Evolutionary conservation across 352 stramenopile species (phyloP), one percentile per base, ranked within the genome.

Genomic region (Globisporangium uncinulatum): DNA sequence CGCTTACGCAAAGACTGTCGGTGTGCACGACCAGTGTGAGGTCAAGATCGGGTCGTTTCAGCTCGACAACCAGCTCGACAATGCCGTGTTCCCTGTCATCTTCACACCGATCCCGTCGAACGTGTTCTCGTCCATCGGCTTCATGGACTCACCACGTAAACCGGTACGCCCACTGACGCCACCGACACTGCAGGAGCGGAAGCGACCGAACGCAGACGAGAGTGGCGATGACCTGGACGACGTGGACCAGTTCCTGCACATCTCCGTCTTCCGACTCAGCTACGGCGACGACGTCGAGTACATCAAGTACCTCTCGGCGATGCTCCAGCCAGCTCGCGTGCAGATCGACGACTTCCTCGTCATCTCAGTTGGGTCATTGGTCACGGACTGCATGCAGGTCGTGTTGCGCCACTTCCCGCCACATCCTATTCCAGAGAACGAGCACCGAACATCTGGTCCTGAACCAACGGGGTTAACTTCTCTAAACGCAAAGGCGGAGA

Each of bases 221-320:
- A 54, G 56, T 15, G 51, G 20, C 5, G 62, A 55, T 2, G 56
- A 70, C 0, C 57, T 67, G 6, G 32, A 45, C 6, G 59, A 69
- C 7, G 43, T 48, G 19, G 60, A 63, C 6, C 74, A 73, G 9
- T 92, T 93, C 24, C 76, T 95, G 10, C 86, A 95, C 52, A 34
- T 93, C 8, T 95, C 86, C 5, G 58, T 92, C 8, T 68, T 94
- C 15, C 73, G 82, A n/a, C 63, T 94, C 0, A 80, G 75, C 54
- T 93, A 93, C 37, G 82, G 85, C 13, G 78, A 86, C 14, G 83
- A 89, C 34, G 85, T 94, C 39, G 84, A 95, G 58, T 95, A 93
- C 49, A 86, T 94, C 59, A 92, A 93, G 57, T 94, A 94, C 46
- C 72, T 94, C 15, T 92, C 85, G 0, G 75, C 76, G 0, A 90